Base-by-base conservation (phyloP, 129 eudicot species). In the Flaveria trinervia region DNA sequence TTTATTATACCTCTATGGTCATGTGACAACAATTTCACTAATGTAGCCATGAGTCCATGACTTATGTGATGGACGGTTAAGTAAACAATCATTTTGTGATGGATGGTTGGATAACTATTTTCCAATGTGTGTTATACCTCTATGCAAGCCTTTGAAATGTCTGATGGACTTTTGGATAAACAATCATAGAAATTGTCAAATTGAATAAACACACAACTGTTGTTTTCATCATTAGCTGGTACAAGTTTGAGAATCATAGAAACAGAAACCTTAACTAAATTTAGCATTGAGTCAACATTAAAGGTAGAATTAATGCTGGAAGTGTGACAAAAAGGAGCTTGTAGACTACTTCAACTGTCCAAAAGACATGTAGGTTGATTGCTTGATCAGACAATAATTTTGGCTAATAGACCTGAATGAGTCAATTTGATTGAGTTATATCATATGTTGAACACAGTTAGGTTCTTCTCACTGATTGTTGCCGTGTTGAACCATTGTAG, bases 401-500 rank as follows among this genome's bases (percentile, higher is more conserved):
- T 54, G 10, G n/a, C 54, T 48, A 10, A 12, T 48, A 48, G 20
- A 56, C 62, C 28, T 56, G 14, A 56, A 56, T 11, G 62, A 9
- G 62, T 56, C 62, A 20, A 7, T 56, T 18, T 56, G 62, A 56
- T 56, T 56, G 28, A 17, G 20, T 56, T 74, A 16, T 66, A 15
- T 20, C 36, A 15, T 41, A 43, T 68, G 30, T 18, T 9, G 60
- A 54, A 17, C 4, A 2, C 7, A 26, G 64, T 56, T n/a, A 2
- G 28, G 30, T 56, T 56, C 64, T 56, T 56, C 62, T 56, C 14
- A 56, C 64, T 20, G 33, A 56, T 8, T 9, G 28, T 56, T 8
- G 5, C 30, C 26, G 9, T 56, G 22, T 56, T 55, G 15, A 18
- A 70, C 48, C 12, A 33, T 79, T 84, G 77, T 80, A 93, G 98